A percentile compares a stretch with the other conserved stretches of the same genome.
Evolutionary conservation across 1,139 yeast genomes (phyloP).

Genomic region (Lizanozyma gosingica): DNA sequence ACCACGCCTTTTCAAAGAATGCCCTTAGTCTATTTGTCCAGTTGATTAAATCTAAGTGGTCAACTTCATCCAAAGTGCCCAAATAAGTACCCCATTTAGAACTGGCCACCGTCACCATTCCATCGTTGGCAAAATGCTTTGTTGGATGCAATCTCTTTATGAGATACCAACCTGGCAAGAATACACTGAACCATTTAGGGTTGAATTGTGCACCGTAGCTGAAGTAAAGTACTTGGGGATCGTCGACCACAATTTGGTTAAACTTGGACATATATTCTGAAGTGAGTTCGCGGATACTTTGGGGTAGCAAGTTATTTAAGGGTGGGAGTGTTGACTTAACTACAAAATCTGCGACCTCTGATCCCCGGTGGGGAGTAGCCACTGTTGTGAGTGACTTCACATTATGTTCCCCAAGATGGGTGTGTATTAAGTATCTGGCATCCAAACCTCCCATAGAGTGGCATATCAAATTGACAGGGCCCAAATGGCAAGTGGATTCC

Average conservation of each 20-base stretch:
- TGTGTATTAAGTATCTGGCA: constrained; percentile 59
- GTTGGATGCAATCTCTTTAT: constrained; percentile 22
- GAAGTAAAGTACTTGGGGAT: constrained; percentile 59
- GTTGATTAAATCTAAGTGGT: constrained; percentile 78
- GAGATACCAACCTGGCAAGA: constrained; percentile 54
- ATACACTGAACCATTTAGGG: constrained; percentile 57
- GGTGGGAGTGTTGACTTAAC: constrained; percentile 18
- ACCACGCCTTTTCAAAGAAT: constrained; percentile 24
- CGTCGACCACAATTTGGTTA: constrained; percentile 44
- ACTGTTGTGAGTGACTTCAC: constrained; percentile 65
- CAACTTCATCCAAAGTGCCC: constrained; percentile 73
- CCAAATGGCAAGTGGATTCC: constrained; percentile 28
- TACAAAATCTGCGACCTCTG: constrained; percentile 72
- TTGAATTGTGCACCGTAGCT: constrained; percentile 73
- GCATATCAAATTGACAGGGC: constrained; percentile 66
- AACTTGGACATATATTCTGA: constrained; percentile 43
- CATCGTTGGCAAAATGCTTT: constrained; percentile 50
- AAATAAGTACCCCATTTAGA: constrained; percentile 77
- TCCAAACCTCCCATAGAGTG: constrained; percentile 96
- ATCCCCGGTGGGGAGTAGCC: constrained; percentile 84
- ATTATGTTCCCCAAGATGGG: constrained; percentile 33
- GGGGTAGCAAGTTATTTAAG: constrained; percentile 23
- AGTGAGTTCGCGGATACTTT: constrained; percentile 52
- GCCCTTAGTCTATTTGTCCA: constrained; percentile 58
- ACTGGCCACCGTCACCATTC: constrained; percentile 71